These are phyloP conservation scores for Gyrodon lividus DNA, from an alignment of 768 basidiomycete genomes.

Conservation along the genomic window DNA sequence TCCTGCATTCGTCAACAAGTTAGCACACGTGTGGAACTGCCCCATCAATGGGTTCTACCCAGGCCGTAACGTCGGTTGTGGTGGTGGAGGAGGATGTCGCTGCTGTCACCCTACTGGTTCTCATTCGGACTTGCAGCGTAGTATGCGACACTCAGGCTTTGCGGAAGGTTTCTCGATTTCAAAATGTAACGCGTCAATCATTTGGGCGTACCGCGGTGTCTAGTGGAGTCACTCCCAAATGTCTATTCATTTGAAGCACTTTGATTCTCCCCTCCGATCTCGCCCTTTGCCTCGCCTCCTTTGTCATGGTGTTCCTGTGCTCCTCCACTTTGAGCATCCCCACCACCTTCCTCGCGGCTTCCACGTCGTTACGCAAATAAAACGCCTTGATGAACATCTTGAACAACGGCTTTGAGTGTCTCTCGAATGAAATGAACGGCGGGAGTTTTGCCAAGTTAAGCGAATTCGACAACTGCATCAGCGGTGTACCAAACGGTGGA, in stretches of 20 bases:
- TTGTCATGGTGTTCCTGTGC: constrained; percentile 7
- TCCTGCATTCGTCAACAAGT: too few relatives aligned
- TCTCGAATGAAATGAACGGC: constrained; percentile 49
- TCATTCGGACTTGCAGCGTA: too few relatives aligned
- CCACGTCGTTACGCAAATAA: constrained; percentile 50
- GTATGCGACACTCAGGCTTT: too few relatives aligned
- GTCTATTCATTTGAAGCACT: constrained; percentile 4
- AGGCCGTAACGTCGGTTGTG: too few relatives aligned
- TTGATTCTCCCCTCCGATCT: constrained; percentile 22
- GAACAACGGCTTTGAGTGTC: constrained; percentile 66
- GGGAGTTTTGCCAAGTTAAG: constrained; percentile 39
- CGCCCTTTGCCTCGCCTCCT: constrained; percentile 15
- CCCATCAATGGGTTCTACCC: too few relatives aligned
- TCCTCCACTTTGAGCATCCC: constrained; percentile 52
- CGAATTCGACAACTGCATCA: not conserved
- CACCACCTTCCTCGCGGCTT: constrained; percentile 51
- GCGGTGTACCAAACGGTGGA: constrained; percentile 48
- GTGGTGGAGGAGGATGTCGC: too few relatives aligned
- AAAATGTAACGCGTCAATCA: constrained; percentile 4
- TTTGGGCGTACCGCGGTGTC: constrained; percentile 3
- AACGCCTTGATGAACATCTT: constrained; percentile 73
- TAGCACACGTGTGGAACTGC: too few relatives aligned
- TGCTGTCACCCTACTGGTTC: too few relatives aligned
- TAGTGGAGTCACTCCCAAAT: not conserved
- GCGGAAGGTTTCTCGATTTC: not conserved